phyloP scores from a whole-genome alignment of 768 basidiomycete genomes.

The Termitomyces sp. region DNA sequence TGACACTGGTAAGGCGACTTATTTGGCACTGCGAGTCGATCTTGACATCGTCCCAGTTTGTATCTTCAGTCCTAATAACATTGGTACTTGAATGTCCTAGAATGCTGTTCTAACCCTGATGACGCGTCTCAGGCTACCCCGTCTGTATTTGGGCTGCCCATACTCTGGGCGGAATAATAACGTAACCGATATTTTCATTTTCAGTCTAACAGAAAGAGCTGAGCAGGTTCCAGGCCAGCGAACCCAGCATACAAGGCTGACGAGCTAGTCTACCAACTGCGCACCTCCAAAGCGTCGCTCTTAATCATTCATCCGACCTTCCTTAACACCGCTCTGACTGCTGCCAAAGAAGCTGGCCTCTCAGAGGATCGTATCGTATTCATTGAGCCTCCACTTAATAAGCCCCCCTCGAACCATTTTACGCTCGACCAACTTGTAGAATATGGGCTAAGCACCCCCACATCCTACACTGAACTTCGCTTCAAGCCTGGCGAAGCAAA shows the following conservation, averaged over 20 bases:
- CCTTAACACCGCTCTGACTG: slow-evolving; percentile 38
- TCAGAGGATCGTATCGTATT: slow-evolving; percentile 39
- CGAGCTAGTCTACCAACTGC: slow-evolving; percentile 57
- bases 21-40: not conserved
- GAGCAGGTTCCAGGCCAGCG: slow-evolving; percentile 43
- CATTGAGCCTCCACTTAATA: slow-evolving; percentile 22
- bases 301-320: slow-evolving; percentile 46
- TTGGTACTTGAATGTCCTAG: slow-evolving; percentile 34
- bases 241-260: slow-evolving; percentile 58
- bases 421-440: slow-evolving; percentile 47
- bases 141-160: slow-evolving; percentile 58
- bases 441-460: slow-evolving; percentile 30
- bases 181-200: slow-evolving; percentile 32
- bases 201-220: not conserved
- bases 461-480: slow-evolving; percentile 40
- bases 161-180: slow-evolving; percentile 52
- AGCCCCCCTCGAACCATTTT: slow-evolving; percentile 7
- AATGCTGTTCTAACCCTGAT: not conserved
- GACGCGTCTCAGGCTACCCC: slow-evolving; percentile 43
- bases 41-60: slow-evolving; percentile 38
- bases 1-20: slow-evolving; percentile 42
- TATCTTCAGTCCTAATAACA: slow-evolving; percentile 60
- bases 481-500: slow-evolving; percentile 57
- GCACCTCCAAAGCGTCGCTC: slow-evolving; percentile 40
- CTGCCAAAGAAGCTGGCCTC: slow-evolving; percentile 37